These are phyloP conservation scores for Brettanomyces bruxellensis DNA, from an alignment of 805 yeast species.

Conservation along the genomic window DNA sequence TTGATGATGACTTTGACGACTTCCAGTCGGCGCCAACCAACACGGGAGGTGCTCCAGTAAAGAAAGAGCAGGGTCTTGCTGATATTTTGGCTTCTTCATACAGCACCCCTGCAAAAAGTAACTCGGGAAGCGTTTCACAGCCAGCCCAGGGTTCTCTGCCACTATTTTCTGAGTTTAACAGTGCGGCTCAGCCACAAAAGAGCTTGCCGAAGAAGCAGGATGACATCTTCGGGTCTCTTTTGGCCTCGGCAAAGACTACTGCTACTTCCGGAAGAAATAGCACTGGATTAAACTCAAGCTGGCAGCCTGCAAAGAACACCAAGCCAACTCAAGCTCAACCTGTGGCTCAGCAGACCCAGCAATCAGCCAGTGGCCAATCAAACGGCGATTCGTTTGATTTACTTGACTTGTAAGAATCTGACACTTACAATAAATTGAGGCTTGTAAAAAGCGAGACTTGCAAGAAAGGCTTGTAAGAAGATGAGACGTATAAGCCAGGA, in stretches of 20 bases:
- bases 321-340: not conserved
- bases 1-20: constrained; percentile 73
- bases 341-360: not conserved
- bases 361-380: not conserved
- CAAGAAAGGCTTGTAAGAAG: no score
- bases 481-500: no score
- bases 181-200: no score
- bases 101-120: constrained; percentile 4
- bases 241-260: constrained; percentile 50
- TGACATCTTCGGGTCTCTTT: constrained; percentile 69
- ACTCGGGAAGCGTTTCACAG: constrained; percentile 4
- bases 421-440: no score
- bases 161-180: constrained; percentile 24
- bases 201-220: constrained; percentile 10
- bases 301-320: constrained; percentile 3
- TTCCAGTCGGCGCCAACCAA: constrained; percentile 50
- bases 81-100: constrained; percentile 24
- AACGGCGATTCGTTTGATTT: not conserved
- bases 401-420: not conserved
- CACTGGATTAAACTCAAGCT: no score
- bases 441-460: no score
- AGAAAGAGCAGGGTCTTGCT: constrained; percentile 21
- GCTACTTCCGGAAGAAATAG: constrained; percentile 2
- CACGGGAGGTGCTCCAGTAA: constrained; percentile 8
- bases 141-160: constrained; percentile 27